Percentiles rank a stretch among this genome's conserved stretches.
Conservation (phyloP, 306 rosid genomes). For the Begonia loranthoides region DNA sequence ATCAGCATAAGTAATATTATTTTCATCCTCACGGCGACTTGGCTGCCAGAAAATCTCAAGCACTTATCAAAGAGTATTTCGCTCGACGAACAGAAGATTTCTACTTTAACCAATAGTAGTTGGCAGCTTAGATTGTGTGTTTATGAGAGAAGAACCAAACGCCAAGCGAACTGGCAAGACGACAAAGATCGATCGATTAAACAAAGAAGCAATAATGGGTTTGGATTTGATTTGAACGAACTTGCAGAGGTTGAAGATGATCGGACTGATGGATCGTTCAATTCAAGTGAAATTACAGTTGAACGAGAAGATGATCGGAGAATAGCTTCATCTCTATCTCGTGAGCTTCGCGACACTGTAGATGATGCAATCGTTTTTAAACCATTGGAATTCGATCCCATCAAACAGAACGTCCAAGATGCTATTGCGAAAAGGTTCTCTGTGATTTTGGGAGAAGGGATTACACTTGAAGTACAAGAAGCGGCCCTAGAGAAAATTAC, state of each 20-base stretch:
- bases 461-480: constrained; percentile 56
- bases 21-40: constrained; percentile 69
- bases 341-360: constrained; percentile 48
- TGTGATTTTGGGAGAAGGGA: constrained; percentile 32
- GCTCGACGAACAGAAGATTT: constrained; percentile 44
- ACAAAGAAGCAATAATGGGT: constrained; percentile 35
- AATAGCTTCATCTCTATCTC: constrained; percentile 18
- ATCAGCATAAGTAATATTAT: constrained; percentile 67
- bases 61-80: constrained; percentile 19
- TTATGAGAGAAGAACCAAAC: constrained; percentile 43
- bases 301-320: constrained; percentile 53
- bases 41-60: constrained; percentile 62
- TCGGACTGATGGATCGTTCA: constrained; percentile 65
- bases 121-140: constrained; percentile 69
- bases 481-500: constrained; percentile 69
- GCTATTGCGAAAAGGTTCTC: constrained; percentile 40
- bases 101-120: constrained; percentile 31
- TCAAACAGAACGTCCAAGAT: constrained; percentile 35
- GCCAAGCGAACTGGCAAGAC: constrained; percentile 48
- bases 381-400: constrained; percentile 38
- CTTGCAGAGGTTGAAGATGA: constrained; percentile 52
- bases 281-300: constrained; percentile 77
- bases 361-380: constrained; percentile 76
- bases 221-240: constrained; percentile 80
- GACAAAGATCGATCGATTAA: constrained; percentile 46